Percentiles rank a stretch among this genome's conserved stretches.
phyloP scores from a whole-genome alignment of 2,329 filamentous ascomycete species.

The Blumeria graminis region DNA sequence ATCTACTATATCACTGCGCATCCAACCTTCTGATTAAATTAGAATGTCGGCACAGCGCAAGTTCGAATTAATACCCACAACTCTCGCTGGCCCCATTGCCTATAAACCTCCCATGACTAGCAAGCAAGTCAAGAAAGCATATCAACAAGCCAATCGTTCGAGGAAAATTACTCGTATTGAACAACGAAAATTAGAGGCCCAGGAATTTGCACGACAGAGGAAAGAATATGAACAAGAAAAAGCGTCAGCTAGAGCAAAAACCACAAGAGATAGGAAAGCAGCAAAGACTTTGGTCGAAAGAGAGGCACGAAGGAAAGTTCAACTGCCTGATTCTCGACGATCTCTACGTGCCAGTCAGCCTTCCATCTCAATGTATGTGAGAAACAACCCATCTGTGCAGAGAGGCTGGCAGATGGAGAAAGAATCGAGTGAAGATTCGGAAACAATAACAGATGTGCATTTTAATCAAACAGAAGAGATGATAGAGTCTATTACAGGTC shows the following conservation, averaged over 20 bases:
- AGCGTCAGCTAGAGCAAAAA: constrained; percentile 25
- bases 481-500: not conserved
- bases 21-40: no score
- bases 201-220: constrained; percentile 21
- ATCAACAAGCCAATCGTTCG: constrained; percentile 18
- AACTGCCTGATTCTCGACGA: constrained; percentile 25
- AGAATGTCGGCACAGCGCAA: constrained; percentile 14
- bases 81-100: constrained; percentile 8
- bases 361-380: constrained; percentile 28
- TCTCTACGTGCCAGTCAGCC: constrained; percentile 30
- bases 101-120: constrained; percentile 22
- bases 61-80: constrained; percentile 21
- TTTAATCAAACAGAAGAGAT: constrained; percentile 1
- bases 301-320: constrained; percentile 25
- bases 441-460: constrained; percentile 5
- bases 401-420: constrained; percentile 7
- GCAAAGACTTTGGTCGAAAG: constrained; percentile 25
- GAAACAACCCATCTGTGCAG: constrained; percentile 8
- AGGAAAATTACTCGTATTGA: constrained; percentile 20
- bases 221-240: constrained; percentile 29
- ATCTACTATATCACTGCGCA: no score
- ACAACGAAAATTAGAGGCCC: constrained; percentile 18
- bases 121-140: constrained; percentile 24
- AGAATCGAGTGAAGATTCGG: constrained; percentile 7
- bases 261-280: constrained; percentile 29